Percentiles rank a stretch among this genome's conserved stretches.
phyloP scores from a whole-genome alignment of 352 stramenopile genomes.

The Blastocystis sp. region DNA sequence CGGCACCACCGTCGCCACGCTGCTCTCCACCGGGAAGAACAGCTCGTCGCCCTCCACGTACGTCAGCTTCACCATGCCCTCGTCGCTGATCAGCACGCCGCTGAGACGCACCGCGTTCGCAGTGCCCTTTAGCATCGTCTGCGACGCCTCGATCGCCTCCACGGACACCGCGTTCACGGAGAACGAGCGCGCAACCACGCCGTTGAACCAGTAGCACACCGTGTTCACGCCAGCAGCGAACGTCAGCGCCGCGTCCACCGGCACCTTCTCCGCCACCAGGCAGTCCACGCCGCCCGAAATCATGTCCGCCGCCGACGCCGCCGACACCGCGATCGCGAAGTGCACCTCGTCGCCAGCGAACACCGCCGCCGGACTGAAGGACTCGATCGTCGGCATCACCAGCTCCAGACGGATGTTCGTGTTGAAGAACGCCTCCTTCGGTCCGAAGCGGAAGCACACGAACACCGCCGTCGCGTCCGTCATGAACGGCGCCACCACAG shows the following conservation, averaged over 20 bases:
- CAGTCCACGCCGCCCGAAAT: constrained; percentile 54
- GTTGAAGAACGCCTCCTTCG: constrained; percentile 16
- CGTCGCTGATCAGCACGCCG: constrained; percentile 5
- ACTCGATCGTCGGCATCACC: not conserved
- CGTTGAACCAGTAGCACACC: constrained; percentile 73
- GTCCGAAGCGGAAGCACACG: constrained; percentile 52
- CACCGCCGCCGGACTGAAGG: not conserved
- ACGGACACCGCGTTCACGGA: constrained; percentile 30
- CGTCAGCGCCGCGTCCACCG: not conserved
- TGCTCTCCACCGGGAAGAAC: not conserved
- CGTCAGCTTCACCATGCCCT: constrained; percentile 13
- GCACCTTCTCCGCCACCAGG: constrained; percentile 20
- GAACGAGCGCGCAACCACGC: not conserved
- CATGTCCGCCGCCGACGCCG: constrained; percentile 3
- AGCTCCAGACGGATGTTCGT: not conserved
- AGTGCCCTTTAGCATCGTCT: not conserved
- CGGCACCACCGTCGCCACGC: not conserved
- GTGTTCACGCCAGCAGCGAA: constrained; percentile 10
- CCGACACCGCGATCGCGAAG: constrained; percentile 42
- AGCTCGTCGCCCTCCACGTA: constrained; percentile 49
- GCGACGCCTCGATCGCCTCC: not conserved
- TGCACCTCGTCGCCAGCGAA: constrained; percentile 8
- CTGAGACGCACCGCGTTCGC: not conserved
- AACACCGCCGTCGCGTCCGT: constrained; percentile 8
- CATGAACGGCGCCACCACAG: not conserved